A percentile compares a stretch with the other conserved stretches of the same genome.
Conservation (phyloP, 257 asterid species). For the Petrea volubilis region DNA sequence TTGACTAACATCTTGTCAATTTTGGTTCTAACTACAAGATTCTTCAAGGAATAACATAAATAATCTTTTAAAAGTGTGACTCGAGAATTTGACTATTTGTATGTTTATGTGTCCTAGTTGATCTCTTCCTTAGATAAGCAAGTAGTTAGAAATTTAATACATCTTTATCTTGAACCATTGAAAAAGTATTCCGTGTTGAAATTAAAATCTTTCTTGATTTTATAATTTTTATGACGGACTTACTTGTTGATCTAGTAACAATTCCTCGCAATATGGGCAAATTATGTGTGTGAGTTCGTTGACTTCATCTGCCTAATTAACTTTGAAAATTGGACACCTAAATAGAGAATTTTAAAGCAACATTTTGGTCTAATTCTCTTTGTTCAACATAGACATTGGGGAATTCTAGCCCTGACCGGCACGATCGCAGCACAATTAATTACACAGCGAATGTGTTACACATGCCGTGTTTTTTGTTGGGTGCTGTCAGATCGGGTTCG, state of each 20-base stretch:
- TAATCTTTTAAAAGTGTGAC: neutral
- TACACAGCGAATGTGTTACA: no score
- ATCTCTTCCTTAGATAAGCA: constrained; percentile 1
- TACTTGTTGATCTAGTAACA: neutral
- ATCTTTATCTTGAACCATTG: neutral
- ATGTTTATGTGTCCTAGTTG: neutral
- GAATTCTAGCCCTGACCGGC: no score
- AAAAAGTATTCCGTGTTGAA: neutral
- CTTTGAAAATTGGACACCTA: neutral
- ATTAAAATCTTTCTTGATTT: neutral
- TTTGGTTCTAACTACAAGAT: neutral
- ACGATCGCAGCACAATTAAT: no score
- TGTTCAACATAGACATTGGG: no score
- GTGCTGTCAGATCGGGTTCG: no score
- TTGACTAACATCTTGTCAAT: neutral
- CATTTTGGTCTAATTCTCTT: neutral
- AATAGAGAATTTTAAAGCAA: neutral
- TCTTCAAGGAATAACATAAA: neutral
- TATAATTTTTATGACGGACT: neutral
- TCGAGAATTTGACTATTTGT: neutral
- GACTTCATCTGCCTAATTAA: neutral
- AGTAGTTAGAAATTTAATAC: neutral
- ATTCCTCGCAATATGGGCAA: neutral
- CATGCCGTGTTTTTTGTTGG: no score
- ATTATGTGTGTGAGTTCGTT: neutral